Conservation (phyloP, 192 early-diverging fungal genomes). For the Chytriomyces hyalinus region DNA sequence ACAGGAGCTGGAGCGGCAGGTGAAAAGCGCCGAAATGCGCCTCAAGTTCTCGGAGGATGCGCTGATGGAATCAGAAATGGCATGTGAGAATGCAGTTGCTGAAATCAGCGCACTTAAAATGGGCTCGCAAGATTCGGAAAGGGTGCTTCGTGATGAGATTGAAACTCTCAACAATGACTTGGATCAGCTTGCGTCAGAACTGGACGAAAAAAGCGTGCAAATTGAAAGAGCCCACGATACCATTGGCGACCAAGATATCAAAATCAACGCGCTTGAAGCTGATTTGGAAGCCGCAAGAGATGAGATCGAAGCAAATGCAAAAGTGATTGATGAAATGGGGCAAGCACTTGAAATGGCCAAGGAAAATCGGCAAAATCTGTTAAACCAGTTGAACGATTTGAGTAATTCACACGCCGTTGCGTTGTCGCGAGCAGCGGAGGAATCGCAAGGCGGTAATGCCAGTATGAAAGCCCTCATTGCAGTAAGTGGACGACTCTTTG, state of each 20-base stretch:
- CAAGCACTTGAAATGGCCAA: neutral
- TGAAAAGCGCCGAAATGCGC: constrained; percentile 25
- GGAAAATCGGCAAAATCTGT: neutral
- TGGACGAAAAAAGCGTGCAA: constrained; percentile 14
- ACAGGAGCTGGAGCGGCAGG: constrained; percentile 15
- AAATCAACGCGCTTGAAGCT: constrained; percentile 22
- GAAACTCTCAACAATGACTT: constrained; percentile 4
- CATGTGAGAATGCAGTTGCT: constrained; percentile 1
- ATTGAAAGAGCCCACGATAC: constrained; percentile 30
- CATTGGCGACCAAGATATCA: constrained; percentile 25
- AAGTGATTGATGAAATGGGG: neutral
- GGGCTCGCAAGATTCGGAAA: neutral
- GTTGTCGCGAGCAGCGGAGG: neutral
- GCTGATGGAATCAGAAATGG: constrained; percentile 27
- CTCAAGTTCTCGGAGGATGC: constrained; percentile 31
- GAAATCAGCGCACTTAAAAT: constrained; percentile 19
- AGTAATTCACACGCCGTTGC: constrained; percentile 3
- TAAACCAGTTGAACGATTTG: neutral
- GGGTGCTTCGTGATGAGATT: constrained; percentile 12
- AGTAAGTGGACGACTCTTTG: neutral
- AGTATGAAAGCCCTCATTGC: neutral
- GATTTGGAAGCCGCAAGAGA: constrained; percentile 11
- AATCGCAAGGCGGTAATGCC: neutral
- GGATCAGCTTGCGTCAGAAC: neutral
- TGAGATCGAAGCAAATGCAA: constrained; percentile 6